These are phyloP conservation scores for Nyssa sinensis DNA, from an alignment of 148 eudicot species.

Conservation along the genomic window DNA sequence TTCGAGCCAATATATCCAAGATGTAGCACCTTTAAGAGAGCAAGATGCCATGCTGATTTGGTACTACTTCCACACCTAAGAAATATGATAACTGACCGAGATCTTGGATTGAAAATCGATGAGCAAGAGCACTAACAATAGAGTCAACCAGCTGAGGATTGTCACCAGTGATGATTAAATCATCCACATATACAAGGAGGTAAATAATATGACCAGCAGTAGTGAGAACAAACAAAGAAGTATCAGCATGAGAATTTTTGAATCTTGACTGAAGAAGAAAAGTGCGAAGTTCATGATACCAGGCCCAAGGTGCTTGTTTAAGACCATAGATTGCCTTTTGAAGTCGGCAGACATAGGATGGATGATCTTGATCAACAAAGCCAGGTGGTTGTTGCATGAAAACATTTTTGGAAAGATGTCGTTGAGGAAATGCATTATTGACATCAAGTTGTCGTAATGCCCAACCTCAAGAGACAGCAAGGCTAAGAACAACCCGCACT, in stretches of 20 bases:
- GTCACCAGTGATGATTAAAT: conserved; percentile 1
- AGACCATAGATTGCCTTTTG: neutral
- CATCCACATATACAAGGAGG: neutral
- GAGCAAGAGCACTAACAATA: neutral
- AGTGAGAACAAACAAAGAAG: neutral
- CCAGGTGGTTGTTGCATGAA: conserved; percentile 7
- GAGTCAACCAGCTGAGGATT: neutral
- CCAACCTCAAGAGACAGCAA: neutral
- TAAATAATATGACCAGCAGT: neutral
- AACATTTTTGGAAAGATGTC: neutral
- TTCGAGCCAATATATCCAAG: neutral
- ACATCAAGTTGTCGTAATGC: no score
- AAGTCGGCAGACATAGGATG: neutral
- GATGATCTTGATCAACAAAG: conserved; percentile 2
- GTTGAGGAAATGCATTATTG: no score
- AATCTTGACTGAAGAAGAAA: no score
- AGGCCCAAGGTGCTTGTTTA: neutral
- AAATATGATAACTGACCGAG: neutral
- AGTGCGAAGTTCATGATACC: no score
- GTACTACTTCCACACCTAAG: neutral
- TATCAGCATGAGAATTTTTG: neutral
- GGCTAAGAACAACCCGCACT: neutral
- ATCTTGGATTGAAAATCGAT: neutral
- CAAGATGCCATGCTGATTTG: neutral
- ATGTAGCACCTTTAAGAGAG: neutral